Base-by-base conservation (phyloP, 73 alveolate genomes). In the Paraurostyla sp. region DNA sequence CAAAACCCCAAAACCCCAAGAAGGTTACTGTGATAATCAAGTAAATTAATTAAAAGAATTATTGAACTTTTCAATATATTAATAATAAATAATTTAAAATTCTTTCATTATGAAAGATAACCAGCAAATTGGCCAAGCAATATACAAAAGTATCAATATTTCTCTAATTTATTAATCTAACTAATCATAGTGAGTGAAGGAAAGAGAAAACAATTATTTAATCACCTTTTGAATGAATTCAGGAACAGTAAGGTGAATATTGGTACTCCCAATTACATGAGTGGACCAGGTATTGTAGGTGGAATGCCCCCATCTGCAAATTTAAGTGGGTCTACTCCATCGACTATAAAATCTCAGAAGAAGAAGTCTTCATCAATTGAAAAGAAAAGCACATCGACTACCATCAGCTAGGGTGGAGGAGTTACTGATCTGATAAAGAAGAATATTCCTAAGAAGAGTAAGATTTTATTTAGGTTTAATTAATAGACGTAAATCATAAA, bases 171-270 rank as follows among this genome's bases (percentile, higher is more conserved):
- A n/a, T n/a, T n/a, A n/a, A n/a, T n/a, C n/a, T n/a, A n/a, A n/a
- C n/a, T n/a, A n/a, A n/a, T n/a, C 58, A 32, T 78, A 78, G 89
- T 78, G 89, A 78, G 89, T 35, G 89, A 78, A 35, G 78, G 89
- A 29, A 78, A 78, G 68, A 35, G 89, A 4, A 78, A 81, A 42
- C 42, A 81, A 43, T 41, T 56, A 32, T 81, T 81, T 42, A 81
- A 81, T 59, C 82, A 81, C 29, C 43, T 52, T 16, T 33, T 78
- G 4, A 50, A 81, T 23, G 91, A 57, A 57, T 52, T 52, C 57
- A 56, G 82, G 29, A 81, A 81, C 60, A 27, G 54, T 46, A 57
- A 59, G 40, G 71, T 33, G 3, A 32, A 35, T 45, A 27, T 42
- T 23, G 83, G 62, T 27, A 56, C 80, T 1, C 71, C 76, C 35